Conservation (phyloP, 2,329 filamentous ascomycete species). For the Penicillium frequentans region DNA sequence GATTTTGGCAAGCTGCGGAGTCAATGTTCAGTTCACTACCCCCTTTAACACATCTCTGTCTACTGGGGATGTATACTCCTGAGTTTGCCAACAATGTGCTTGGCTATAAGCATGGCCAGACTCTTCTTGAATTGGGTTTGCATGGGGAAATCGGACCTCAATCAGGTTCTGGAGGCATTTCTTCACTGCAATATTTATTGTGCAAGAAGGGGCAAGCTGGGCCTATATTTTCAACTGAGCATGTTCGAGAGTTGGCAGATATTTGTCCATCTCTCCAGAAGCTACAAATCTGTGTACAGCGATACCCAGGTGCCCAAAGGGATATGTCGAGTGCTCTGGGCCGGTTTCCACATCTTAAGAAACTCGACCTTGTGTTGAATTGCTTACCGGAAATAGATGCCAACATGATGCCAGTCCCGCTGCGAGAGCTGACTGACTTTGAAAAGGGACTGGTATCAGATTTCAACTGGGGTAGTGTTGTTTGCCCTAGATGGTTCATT, state of each 20-base stretch:
- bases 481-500: neutral
- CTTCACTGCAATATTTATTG: neutral
- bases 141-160: neutral
- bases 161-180: too few relatives aligned
- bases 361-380: neutral
- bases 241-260: neutral
- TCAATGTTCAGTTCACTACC: neutral
- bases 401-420: neutral
- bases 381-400: neutral
- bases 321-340: neutral
- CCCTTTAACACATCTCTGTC: neutral
- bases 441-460: neutral
- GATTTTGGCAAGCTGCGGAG: neutral
- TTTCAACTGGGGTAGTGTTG: neutral
- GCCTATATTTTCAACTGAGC: neutral
- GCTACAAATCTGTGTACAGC: neutral
- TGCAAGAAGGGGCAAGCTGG: neutral
- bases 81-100: neutral
- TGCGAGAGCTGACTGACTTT: neutral
- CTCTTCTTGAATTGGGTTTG: neutral
- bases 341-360: neutral
- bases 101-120: neutral
- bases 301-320: neutral
- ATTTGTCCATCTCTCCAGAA: neutral
- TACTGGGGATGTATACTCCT: neutral